Base-by-base conservation (phyloP, 2,329 filamentous ascomycete species). In the Amylocarpus encephaloides region DNA sequence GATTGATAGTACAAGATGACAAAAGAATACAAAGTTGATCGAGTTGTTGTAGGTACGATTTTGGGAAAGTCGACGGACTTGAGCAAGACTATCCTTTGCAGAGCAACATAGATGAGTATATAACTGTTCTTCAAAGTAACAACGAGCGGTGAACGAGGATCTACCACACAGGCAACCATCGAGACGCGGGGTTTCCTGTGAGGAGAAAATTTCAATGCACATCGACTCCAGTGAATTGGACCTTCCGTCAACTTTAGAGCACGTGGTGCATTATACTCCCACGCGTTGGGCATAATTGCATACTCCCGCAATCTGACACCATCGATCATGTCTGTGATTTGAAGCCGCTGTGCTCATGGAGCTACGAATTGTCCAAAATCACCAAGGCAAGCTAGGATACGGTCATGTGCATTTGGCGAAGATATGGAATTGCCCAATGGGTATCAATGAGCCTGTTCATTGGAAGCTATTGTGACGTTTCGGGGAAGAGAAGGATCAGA, bases 251-350 rank as follows among this genome's bases (percentile, higher is more conserved):
- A 26, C 29, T 29, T 5, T 18, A n/a, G 10, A 41, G 39, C 46
- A 44, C 32, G 30, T 52, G 32, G 34, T 48, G 34, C n/a, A 15
- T 35, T 34, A 18, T 19, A 5, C 34, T 26, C 45, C 45, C 40
- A 42, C 44, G 40, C 40, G 33, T 52, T 48, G 45, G 50, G 50
- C 45, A 52, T 38, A 36, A 10, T 19, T 41, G 41, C 50, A 48
- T 48, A 43, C 32, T 10, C 13, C 15, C 39, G 15, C 30, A 32
- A 16, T 18, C 15, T 30, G 13, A 30, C 38, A 22, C 38, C 29
- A 35, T 45, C 13, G 3, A 5, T 16, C 19, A 16, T 30, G 6
- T 15, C 33, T 45, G 16, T 48, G 6, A 44, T 40, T 48, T 32
- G 43, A 50, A 41, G 32, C 35, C 32, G 34, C 12, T 1, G 10